Conservation (phyloP, 1,139 yeast genomes). For the Magnusiomyces paraingens region DNA sequence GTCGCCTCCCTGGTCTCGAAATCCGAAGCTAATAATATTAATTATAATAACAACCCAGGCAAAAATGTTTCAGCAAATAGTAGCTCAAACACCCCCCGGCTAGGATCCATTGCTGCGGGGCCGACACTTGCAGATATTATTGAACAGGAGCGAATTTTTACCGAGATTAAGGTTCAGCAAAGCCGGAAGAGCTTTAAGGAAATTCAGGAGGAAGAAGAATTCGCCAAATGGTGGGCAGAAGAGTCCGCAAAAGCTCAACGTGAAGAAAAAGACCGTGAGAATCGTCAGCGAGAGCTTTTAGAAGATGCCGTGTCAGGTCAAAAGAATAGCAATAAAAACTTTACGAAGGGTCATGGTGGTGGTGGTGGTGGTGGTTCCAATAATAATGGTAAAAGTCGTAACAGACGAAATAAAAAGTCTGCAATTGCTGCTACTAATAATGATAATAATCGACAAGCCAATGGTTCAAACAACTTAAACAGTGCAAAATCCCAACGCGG, state of each 20-base stretch:
- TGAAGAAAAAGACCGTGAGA: conserved; percentile 8
- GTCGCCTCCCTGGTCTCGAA: not conserved
- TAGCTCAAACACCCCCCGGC: no score
- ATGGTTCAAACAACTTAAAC: not conserved
- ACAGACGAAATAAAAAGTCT: not conserved
- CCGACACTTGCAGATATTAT: conserved; percentile 32
- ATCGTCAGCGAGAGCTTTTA: no score
- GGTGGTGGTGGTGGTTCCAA: no score
- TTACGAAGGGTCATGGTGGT: not conserved
- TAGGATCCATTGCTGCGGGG: conserved; percentile 13
- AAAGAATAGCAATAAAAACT: not conserved
- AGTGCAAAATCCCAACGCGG: not conserved
- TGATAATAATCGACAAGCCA: not conserved
- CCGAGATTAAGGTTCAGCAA: conserved; percentile 36
- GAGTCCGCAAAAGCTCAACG: conserved; percentile 55
- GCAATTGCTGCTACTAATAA: not conserved
- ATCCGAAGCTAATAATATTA: not conserved
- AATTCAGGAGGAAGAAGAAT: conserved; percentile 72
- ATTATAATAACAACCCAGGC: not conserved
- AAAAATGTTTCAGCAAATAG: no score
- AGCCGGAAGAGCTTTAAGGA: conserved; percentile 49
- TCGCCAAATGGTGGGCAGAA: conserved; percentile 76
- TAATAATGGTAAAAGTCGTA: not conserved
- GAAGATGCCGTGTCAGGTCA: not conserved
- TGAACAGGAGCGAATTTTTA: conserved; percentile 45